These are phyloP conservation scores for Verticillium tricorpus DNA, from an alignment of 2,329 filamentous ascomycete species.

Conservation along the genomic window DNA sequence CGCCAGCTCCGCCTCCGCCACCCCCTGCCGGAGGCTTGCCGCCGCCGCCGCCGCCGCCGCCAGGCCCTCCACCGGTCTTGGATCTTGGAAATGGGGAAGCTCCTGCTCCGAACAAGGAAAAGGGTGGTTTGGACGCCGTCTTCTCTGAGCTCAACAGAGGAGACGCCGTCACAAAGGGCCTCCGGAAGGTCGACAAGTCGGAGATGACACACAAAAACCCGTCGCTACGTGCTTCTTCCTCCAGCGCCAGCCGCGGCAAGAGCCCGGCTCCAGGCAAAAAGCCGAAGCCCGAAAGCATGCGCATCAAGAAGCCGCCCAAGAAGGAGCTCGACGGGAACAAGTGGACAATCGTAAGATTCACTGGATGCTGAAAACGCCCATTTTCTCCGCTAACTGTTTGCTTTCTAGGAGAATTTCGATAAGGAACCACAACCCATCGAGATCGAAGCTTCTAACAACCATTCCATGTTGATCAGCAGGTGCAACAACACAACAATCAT, in stretches of 20 bases:
- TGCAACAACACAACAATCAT: constrained; percentile 90
- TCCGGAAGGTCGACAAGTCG: constrained; percentile 90
- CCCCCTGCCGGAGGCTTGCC: constrained; percentile 51
- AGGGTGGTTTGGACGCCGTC: constrained; percentile 73
- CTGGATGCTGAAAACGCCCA: background rate
- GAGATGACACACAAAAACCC: constrained; percentile 99
- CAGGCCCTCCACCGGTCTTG: constrained; percentile 63
- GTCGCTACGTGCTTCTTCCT: constrained; percentile 67
- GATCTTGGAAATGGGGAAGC: constrained; percentile 48
- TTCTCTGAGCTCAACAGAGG: constrained; percentile 91
- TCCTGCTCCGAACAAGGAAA: constrained; percentile 31
- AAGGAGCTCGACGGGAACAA: constrained; percentile 85
- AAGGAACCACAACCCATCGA: constrained; percentile 68
- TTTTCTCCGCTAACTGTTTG: constrained; percentile 6
- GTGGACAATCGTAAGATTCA: constrained; percentile 70
- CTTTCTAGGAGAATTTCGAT: constrained; percentile 78
- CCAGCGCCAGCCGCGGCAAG: constrained; percentile 60
- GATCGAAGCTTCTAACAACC: constrained; percentile 75
- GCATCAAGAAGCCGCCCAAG: constrained; percentile 73
- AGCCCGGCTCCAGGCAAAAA: constrained; percentile 86
- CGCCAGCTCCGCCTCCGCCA: constrained; percentile 34
- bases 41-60: constrained; percentile 67
- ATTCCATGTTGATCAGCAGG: constrained; percentile 86
- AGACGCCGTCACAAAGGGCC: constrained; percentile 76
- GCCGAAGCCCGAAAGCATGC: constrained; percentile 81